A percentile compares a stretch with the other conserved stretches of the same genome.
These are phyloP conservation scores for Boeremia lycopersici DNA, from an alignment of 2,329 filamentous ascomycete species.

Conservation along the genomic window DNA sequence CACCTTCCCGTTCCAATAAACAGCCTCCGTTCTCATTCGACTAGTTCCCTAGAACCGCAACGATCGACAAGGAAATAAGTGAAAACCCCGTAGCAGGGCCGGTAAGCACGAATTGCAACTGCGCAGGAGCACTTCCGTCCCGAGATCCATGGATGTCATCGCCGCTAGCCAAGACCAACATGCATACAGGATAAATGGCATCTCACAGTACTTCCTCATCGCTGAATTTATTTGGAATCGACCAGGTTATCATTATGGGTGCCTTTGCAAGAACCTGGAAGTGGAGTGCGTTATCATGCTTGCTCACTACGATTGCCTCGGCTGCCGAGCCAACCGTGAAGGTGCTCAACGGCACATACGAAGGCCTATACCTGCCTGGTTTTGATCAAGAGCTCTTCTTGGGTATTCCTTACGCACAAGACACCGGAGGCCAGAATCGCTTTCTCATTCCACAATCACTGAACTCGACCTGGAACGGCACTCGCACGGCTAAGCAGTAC, in stretches of 20 bases:
- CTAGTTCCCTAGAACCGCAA: neutral
- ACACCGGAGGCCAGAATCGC: constrained; percentile 59
- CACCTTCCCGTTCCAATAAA: constrained; percentile 10
- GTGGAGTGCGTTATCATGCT: constrained; percentile 19
- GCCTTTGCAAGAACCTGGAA: constrained; percentile 26
- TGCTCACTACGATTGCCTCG: constrained; percentile 18
- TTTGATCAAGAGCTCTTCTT: constrained; percentile 56
- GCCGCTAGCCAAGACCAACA: constrained; percentile 14
- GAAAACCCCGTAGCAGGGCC: constrained; percentile 6
- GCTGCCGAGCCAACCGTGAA: constrained; percentile 33
- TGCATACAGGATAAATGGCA: constrained; percentile 18
- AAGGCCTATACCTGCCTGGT: constrained; percentile 38
- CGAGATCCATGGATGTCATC: constrained; percentile 1
- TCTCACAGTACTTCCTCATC: neutral
- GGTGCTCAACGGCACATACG: constrained; percentile 45
- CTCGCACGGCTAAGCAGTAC: constrained; percentile 49
- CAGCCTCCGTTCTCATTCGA: neutral
- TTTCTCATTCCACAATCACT: constrained; percentile 59
- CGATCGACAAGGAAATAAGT: constrained; percentile 9
- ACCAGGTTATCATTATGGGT: constrained; percentile 18
- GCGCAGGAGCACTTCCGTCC: constrained; percentile 1
- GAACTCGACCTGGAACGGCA: constrained; percentile 52
- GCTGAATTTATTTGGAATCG: neutral
- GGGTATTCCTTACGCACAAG: constrained; percentile 62
- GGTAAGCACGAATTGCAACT: neutral